A percentile compares a stretch with the other conserved stretches of the same genome.
These are phyloP conservation scores for Daedaleopsis sinensis DNA, from an alignment of 768 basidiomycete genomes.

Conservation along the genomic window DNA sequence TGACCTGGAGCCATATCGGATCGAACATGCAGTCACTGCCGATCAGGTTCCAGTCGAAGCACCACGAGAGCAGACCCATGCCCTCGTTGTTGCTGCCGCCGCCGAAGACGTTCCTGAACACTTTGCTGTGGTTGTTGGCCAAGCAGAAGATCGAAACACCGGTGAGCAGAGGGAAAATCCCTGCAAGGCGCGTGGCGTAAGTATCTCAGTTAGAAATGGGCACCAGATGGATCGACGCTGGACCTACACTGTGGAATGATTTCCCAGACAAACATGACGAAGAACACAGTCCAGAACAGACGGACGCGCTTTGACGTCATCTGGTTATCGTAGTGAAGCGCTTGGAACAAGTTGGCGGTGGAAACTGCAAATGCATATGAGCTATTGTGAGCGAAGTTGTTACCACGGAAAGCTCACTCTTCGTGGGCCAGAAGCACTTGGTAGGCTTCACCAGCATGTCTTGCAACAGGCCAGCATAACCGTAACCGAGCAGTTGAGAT, in stretches of 20 bases:
- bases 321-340: conserved; percentile 39
- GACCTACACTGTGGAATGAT: conserved; percentile 45
- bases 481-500: conserved; percentile 39
- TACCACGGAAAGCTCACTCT: conserved; percentile 22
- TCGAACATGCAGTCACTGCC: conserved; percentile 44
- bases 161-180: conserved; percentile 39
- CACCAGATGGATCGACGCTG: not conserved
- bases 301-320: conserved; percentile 41
- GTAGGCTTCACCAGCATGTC: conserved; percentile 57
- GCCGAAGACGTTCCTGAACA: conserved; percentile 30
- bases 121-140: conserved; percentile 33
- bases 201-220: conserved; percentile 9
- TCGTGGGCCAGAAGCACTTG: conserved; percentile 35
- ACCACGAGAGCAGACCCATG: conserved; percentile 59
- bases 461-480: conserved; percentile 39
- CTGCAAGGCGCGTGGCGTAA: conserved; percentile 35
- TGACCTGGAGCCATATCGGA: conserved; percentile 31
- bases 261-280: conserved; percentile 36
- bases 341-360: conserved; percentile 35
- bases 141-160: conserved; percentile 41
- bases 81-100: conserved; percentile 57
- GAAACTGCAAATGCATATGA: conserved; percentile 17
- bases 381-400: not conserved
- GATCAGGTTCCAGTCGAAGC: conserved; percentile 65
- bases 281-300: conserved; percentile 44